These are phyloP conservation scores for Alternaria conjuncta DNA, from an alignment of 2,329 filamentous ascomycete species.

Conservation along the genomic window DNA sequence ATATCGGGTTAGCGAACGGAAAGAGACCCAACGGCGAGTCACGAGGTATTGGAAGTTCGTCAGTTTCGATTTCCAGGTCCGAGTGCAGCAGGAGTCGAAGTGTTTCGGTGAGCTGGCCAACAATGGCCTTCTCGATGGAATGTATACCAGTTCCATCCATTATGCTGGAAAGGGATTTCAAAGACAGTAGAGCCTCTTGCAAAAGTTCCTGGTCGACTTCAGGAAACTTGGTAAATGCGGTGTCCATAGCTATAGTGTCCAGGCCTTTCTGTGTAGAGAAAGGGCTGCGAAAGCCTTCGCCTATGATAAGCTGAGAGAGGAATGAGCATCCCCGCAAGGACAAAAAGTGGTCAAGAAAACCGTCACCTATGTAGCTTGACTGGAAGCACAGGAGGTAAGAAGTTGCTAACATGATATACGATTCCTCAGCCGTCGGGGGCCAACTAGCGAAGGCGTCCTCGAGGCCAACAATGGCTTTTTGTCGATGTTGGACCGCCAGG, in stretches of 20 bases:
- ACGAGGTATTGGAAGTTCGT: neutral
- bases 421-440: conserved; percentile 29
- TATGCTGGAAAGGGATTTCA: conserved; percentile 9
- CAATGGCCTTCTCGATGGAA: conserved; percentile 21
- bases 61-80: neutral
- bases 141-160: neutral
- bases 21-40: neutral
- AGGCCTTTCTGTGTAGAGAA: conserved; percentile 18
- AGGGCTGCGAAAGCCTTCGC: conserved; percentile 14
- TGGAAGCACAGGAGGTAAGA: conserved; percentile 30
- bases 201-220: conserved; percentile 17
- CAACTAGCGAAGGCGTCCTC: conserved; percentile 28
- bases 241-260: conserved; percentile 8
- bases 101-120: conserved; percentile 15
- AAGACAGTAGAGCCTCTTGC: conserved; percentile 16
- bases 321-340: conserved; percentile 28
- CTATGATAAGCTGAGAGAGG: conserved; percentile 23
- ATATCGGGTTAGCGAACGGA: conserved; percentile 14
- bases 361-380: conserved; percentile 26
- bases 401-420: conserved; percentile 32
- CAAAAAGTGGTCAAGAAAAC: conserved; percentile 26
- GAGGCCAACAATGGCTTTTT: conserved; percentile 29
- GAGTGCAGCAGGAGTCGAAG: conserved; percentile 17
- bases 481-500: conserved; percentile 24
- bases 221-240: conserved; percentile 13